Percentiles rank a stretch among this genome's conserved stretches.
Conservation (phyloP, 2,329 filamentous ascomycete species). For the Colletotrichum echinochloae region DNA sequence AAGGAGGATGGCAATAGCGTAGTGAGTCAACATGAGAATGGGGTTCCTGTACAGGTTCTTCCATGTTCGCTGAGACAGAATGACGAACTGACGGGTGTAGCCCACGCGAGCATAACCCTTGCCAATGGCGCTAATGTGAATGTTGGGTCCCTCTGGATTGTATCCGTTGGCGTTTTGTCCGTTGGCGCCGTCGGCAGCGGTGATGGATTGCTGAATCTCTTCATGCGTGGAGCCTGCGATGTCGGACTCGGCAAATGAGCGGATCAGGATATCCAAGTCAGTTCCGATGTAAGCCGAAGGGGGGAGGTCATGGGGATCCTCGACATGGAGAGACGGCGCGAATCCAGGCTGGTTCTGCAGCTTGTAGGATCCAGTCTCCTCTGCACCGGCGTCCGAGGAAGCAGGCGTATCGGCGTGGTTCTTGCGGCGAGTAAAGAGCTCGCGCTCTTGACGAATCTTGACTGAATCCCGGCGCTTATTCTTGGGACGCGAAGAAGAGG, state of each 20-base stretch:
- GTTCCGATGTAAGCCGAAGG: slow-evolving; percentile 72
- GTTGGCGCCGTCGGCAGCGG: slow-evolving; percentile 75
- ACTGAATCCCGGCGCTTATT: slow-evolving; percentile 83
- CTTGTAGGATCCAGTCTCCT: slow-evolving; percentile 64
- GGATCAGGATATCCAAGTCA: slow-evolving; percentile 85
- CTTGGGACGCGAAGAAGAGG: slow-evolving; percentile 73
- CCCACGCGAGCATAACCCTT: slow-evolving; percentile 87
- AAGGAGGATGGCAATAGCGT: slow-evolving; percentile 94
- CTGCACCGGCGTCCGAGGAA: slow-evolving; percentile 66
- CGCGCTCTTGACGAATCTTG: slow-evolving; percentile 86
- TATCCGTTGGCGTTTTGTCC: slow-evolving; percentile 69
- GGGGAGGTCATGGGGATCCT: slow-evolving; percentile 76
- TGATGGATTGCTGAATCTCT: slow-evolving; percentile 80
- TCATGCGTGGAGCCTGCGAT: slow-evolving; percentile 80
- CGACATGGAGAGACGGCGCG: slow-evolving; percentile 70
- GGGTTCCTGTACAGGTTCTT: slow-evolving; percentile 97
- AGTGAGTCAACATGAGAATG: slow-evolving; percentile 98
- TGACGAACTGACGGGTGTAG: slow-evolving; percentile 84
- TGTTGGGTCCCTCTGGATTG: slow-evolving; percentile 58
- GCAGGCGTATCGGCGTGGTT: slow-evolving; percentile 72
- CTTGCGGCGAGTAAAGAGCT: slow-evolving; percentile 88
- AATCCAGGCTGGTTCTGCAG: slow-evolving; percentile 59
- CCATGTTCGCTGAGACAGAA: slow-evolving; percentile 93
- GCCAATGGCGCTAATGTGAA: slow-evolving; percentile 70
- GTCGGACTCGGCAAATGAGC: slow-evolving; percentile 80